phyloP scores from a whole-genome alignment of 495 filamentous ascomycete species.

The Penicillium desertorum region DNA sequence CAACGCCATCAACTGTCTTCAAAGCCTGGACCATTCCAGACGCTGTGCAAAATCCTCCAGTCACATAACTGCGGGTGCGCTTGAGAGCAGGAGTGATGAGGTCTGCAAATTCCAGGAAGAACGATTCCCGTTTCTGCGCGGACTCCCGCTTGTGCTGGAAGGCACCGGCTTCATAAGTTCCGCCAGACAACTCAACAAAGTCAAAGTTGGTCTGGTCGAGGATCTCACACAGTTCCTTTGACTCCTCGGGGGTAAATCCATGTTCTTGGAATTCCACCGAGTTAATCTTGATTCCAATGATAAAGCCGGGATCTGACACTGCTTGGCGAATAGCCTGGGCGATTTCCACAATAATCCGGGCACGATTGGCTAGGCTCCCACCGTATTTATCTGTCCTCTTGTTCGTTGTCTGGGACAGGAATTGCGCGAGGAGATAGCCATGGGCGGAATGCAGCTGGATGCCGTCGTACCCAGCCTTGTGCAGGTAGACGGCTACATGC shows the following conservation, averaged over 20 bases:
- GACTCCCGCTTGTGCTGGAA: slow-evolving; percentile 55
- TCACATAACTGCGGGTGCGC: slow-evolving; percentile 45
- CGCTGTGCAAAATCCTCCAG: slow-evolving; percentile 60
- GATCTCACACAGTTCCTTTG: slow-evolving; percentile 50
- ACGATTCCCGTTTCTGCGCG: slow-evolving; percentile 58
- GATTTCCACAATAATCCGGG: slow-evolving; percentile 49
- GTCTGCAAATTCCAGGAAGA: slow-evolving; percentile 67
- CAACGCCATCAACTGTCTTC: slow-evolving; percentile 56
- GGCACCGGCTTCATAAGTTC: slow-evolving; percentile 59
- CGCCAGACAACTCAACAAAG: slow-evolving; percentile 64
- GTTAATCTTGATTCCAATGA: slow-evolving; percentile 66
- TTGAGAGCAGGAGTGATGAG: slow-evolving; percentile 49
- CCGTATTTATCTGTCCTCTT: slow-evolving; percentile 60
- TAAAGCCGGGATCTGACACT: slow-evolving; percentile 40
- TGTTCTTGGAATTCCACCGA: slow-evolving; percentile 65
- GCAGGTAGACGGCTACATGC: slow-evolving; percentile 55
- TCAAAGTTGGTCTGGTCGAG: slow-evolving; percentile 59
- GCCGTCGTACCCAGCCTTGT: slow-evolving; percentile 60
- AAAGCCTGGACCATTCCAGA: slow-evolving; percentile 62
- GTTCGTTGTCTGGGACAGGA: slow-evolving; percentile 56
- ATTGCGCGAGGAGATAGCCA: slow-evolving; percentile 65
- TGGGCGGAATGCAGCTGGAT: slow-evolving; percentile 59
- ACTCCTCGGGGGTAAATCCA: slow-evolving; percentile 58
- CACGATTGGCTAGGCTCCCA: slow-evolving; percentile 52
- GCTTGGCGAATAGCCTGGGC: slow-evolving; percentile 39